A percentile compares a stretch with the other conserved stretches of the same genome.
Conservation (phyloP, 768 basidiomycete genomes). For the Leccinum subgranulosum region DNA sequence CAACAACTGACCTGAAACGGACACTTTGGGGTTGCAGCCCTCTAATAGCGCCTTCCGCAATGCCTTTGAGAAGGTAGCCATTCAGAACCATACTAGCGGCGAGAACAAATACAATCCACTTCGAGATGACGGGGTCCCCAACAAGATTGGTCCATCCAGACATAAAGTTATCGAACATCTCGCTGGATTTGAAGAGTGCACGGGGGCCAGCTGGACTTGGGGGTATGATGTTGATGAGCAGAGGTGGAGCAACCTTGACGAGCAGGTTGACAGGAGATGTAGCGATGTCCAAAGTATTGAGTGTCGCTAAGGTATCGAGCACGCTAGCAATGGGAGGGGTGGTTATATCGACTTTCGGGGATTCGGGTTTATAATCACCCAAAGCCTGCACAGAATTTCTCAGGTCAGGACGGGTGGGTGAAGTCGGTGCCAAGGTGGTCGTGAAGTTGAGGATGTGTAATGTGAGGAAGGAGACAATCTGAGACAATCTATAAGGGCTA, state of each 20-base stretch:
- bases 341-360: constrained; percentile 68
- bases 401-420: constrained; percentile 44
- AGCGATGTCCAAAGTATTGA: constrained; percentile 15
- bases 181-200: constrained; percentile 37
- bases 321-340: constrained; percentile 56
- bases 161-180: constrained; percentile 83
- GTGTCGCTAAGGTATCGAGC: constrained; percentile 52
- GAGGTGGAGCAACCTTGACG: constrained; percentile 60
- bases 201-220: constrained; percentile 29
- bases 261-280: constrained; percentile 40
- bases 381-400: constrained; percentile 13
- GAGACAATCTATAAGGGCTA: constrained; percentile 3
- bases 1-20: constrained; percentile 27
- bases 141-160: constrained; percentile 86
- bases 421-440: constrained; percentile 78
- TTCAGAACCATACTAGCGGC: constrained; percentile 87
- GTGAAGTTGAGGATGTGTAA: constrained; percentile 92
- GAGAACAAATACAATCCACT: constrained; percentile 91
- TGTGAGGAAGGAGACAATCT: constrained; percentile 88
- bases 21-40: constrained; percentile 29
- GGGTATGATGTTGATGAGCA: constrained; percentile 50
- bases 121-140: constrained; percentile 89
- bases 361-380: constrained; percentile 18
- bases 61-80: constrained; percentile 88
- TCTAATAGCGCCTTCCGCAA: constrained; percentile 53